phyloP scores from a whole-genome alignment of 176 grass and related monocot genomes.

The Tillandsia fasciculata region DNA sequence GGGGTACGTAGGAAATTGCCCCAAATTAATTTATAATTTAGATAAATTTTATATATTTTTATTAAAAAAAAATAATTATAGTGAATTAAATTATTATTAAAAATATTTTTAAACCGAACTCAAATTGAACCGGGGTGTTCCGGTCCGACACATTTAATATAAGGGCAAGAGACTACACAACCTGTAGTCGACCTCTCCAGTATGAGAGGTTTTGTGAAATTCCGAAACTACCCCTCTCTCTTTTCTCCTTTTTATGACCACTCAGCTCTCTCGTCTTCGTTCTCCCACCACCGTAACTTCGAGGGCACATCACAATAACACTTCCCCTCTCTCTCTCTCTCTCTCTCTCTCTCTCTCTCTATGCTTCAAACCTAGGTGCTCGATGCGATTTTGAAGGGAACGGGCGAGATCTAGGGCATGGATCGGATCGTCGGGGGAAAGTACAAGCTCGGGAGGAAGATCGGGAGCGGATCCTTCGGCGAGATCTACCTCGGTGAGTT shows the following conservation, averaged over 20 bases:
- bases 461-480: conserved; percentile 68
- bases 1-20: too few relatives aligned
- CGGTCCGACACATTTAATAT: neutral
- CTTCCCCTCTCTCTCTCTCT: too few relatives aligned
- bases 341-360: neutral
- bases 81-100: too few relatives aligned
- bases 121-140: too few relatives aligned
- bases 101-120: too few relatives aligned
- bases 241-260: neutral
- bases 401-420: conserved; percentile 18
- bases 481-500: conserved; percentile 62
- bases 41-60: too few relatives aligned
- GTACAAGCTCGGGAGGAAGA: conserved; percentile 66
- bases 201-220: neutral
- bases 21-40: too few relatives aligned
- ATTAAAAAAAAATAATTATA: too few relatives aligned
- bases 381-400: neutral
- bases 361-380: conserved; percentile 32
- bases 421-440: conserved; percentile 57
- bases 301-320: neutral
- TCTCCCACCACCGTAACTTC: neutral
- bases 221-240: neutral
- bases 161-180: neutral
- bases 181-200: neutral
- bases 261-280: neutral